Percentiles rank a stretch among this genome's conserved stretches.
Evolutionary conservation across 2,329 filamentous ascomycete species (phyloP).

Genomic region (Apiospora rasikravindrae): DNA sequence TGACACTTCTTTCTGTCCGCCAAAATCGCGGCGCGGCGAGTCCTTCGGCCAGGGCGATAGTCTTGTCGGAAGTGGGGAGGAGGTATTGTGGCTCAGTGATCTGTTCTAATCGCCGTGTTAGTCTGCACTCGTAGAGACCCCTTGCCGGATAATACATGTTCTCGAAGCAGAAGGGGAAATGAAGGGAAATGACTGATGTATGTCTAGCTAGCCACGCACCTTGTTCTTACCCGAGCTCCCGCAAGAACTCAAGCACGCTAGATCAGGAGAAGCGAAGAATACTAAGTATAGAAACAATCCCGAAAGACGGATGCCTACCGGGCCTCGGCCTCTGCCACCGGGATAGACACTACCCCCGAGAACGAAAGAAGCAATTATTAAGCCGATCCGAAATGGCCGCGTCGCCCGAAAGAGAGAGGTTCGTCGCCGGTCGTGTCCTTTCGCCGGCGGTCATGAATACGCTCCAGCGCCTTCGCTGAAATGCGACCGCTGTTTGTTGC

Average conservation of each 20-base stretch:
- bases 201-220: too few species aligned
- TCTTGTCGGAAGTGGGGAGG: constrained; percentile 43
- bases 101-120: constrained; percentile 28
- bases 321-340: constrained; percentile 32
- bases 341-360: constrained; percentile 49
- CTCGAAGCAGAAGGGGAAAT: too few species aligned
- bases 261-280: not conserved
- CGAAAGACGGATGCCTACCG: not conserved
- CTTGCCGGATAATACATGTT: too few species aligned
- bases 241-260: too few species aligned
- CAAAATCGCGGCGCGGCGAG: constrained; percentile 39
- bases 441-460: constrained; percentile 41
- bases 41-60: constrained; percentile 34
- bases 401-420: constrained; percentile 31
- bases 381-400: constrained; percentile 35
- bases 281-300: not conserved
- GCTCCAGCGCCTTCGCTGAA: constrained; percentile 41
- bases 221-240: too few species aligned
- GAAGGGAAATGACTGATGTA: too few species aligned
- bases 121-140: not conserved
- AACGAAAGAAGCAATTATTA: constrained; percentile 45
- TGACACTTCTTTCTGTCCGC: constrained; percentile 26
- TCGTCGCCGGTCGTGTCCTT: constrained; percentile 52
- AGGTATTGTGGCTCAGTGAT: constrained; percentile 44
- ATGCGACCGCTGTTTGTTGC: constrained; percentile 34